Conservation (phyloP, 169 alveolate species). For the Plasmodium relictum region DNA sequence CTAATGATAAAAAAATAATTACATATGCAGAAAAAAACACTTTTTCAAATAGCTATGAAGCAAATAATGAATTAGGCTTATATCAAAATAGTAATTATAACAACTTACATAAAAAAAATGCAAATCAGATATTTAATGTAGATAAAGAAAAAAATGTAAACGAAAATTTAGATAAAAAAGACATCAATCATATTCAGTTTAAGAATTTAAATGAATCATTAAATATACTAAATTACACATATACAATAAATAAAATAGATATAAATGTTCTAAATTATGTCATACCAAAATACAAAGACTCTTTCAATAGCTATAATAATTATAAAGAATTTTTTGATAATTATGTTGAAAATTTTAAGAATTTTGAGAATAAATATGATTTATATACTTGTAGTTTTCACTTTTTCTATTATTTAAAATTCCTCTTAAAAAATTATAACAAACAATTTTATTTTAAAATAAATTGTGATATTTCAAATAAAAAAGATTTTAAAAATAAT, state of each 20-base stretch:
- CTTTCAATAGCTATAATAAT: slow-evolving; percentile 15
- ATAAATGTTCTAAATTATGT: slow-evolving; percentile 37
- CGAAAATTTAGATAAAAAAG: neutral
- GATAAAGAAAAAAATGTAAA: neutral
- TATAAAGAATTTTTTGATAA: slow-evolving; percentile 49
- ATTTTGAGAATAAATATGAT: slow-evolving; percentile 65
- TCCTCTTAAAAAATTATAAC: slow-evolving; percentile 12
- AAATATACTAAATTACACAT: slow-evolving; percentile 37
- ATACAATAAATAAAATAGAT: slow-evolving; percentile 57
- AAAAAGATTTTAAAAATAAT: neutral
- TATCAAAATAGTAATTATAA: too few relatives aligned
- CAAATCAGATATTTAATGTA: neutral
- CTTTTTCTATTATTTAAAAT: slow-evolving; percentile 66
- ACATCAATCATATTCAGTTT: slow-evolving; percentile 31
- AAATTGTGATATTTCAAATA: neutral
- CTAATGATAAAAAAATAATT: neutral
- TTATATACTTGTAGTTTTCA: slow-evolving; percentile 76
- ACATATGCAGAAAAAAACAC: neutral
- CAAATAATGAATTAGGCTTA: neutral
- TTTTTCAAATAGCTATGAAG: neutral
- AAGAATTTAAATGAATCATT: slow-evolving; percentile 54
- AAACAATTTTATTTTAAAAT: too few relatives aligned
- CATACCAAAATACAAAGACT: slow-evolving; percentile 50
- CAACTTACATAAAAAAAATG: neutral
- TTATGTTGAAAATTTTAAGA: slow-evolving; percentile 49